These are phyloP conservation scores for Petasospora fabianii DNA, from an alignment of 1,139 yeast species.

Conservation along the genomic window DNA sequence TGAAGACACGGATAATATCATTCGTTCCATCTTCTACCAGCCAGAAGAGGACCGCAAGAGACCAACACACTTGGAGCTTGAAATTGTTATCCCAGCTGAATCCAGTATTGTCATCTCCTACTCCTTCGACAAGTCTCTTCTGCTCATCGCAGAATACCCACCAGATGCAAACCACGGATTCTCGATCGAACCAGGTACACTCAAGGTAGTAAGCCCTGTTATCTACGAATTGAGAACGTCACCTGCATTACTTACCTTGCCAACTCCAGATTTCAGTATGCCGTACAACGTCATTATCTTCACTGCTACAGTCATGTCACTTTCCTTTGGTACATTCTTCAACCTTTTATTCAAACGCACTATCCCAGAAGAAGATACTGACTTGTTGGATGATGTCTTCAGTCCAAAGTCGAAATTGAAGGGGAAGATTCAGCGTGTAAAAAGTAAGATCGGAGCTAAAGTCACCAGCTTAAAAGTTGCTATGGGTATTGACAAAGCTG, in stretches of 20 bases:
- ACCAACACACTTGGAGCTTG: constrained; percentile 80
- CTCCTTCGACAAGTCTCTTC: constrained; percentile 81
- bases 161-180: constrained; percentile 99
- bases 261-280: constrained; percentile 99
- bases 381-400: constrained; percentile 17
- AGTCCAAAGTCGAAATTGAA: constrained; percentile 14
- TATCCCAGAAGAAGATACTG: constrained; percentile 65
- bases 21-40: constrained; percentile 56
- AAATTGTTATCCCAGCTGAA: constrained; percentile 58
- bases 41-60: constrained; percentile 80
- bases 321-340: constrained; percentile 84
- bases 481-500: no score
- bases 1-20: constrained; percentile 29
- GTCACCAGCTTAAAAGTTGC: neutral
- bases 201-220: constrained; percentile 45
- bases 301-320: constrained; percentile 90
- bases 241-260: constrained; percentile 76
- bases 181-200: constrained; percentile 85
- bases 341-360: constrained; percentile 73
- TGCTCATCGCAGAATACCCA: constrained; percentile 88
- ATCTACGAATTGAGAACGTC: constrained; percentile 75
- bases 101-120: constrained; percentile 64
- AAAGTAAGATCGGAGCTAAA: neutral
- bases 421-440: constrained; percentile 3
- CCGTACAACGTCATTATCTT: constrained; percentile 95